Base-by-base conservation (phyloP, 345 rosid species). In the Bretschneidera sinensis region DNA sequence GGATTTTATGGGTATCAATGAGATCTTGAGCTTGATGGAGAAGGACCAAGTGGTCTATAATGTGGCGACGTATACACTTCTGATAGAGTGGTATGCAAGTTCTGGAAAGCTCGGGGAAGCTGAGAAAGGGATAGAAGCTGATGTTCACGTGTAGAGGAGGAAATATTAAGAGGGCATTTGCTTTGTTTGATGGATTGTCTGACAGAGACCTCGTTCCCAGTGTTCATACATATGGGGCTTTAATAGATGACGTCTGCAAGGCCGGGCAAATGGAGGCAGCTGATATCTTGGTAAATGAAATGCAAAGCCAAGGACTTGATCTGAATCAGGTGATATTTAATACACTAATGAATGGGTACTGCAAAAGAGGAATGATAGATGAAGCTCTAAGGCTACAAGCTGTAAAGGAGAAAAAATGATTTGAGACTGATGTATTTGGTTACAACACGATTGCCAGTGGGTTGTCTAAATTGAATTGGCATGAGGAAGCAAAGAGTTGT, bases 221-320 rank as follows among this genome's bases (percentile, higher is more conserved):
- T 75, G 61, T 65, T 67, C 74, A 80, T 59, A 85, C 92, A 52
- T 92, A 85, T 16, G 95, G 96, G 54, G 85, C 83, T 52, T 66
- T 92, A 64, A 78, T 92, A 0, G 71, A 81, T 60, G 96, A 97
- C n/a, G 78, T 87, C 34, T 92, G 96, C 80, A 85, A 80, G 75
- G 75, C 70, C 6, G 91, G 97, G 52, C 81, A 73, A 65, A 76
- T 89, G 92, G 84, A 76, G 59, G 96, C 92, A 24, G 97, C 89
- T 54, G 83, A 75, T 50, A 76, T 81, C 47, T 67, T 85, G 76
- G 66, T 87, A 24, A 73, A 71, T n/a, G 92, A 85, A 59, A 89
- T 87, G 98, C 91, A 85, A 68, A 76, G 79, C 55, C 62, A 43
- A 50, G 91, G 88, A 13, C 53, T 86, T 48, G 55, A 76, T 62